Evolutionary conservation across 2,329 filamentous ascomycete species (phyloP).

Genomic region (Leptodontidium sp.): DNA sequence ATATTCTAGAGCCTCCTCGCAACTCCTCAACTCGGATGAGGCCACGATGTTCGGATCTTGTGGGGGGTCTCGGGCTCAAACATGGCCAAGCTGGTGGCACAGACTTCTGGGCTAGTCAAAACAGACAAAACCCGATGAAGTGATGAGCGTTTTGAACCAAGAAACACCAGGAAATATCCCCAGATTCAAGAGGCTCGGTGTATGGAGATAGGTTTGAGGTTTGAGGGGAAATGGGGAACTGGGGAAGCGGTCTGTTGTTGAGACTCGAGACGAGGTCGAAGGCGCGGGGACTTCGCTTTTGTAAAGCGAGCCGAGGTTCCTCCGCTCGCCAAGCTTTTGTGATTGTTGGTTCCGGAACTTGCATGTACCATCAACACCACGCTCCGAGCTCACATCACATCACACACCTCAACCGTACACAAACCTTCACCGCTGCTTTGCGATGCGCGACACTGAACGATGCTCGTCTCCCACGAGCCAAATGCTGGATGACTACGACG

Average conservation of each 20-base stretch:
- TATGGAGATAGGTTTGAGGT: background rate
- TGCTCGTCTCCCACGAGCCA: background rate
- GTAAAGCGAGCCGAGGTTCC: background rate
- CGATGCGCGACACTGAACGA: background rate
- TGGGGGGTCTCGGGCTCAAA: background rate
- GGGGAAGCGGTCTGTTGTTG: background rate
- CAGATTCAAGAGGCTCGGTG: background rate
- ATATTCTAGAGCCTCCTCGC: background rate
- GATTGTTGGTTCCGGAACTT: background rate
- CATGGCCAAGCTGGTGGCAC: conserved; percentile 2
- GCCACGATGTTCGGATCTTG: background rate
- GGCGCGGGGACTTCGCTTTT: background rate
- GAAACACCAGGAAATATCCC: conserved; percentile 10
- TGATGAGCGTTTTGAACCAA: background rate
- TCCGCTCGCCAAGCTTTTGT: background rate
- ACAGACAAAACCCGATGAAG: background rate
- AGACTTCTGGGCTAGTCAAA: conserved; percentile 2
- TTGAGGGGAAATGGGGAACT: background rate
- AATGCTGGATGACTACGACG: background rate
- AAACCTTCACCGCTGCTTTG: background rate
- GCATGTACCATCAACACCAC: conserved; percentile 6
- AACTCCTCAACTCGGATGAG: background rate
- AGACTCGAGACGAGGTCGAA: background rate
- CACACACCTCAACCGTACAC: conserved; percentile 1
- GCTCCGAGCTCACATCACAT: background rate